Base-by-base conservation (phyloP, 371 early-diverging fungal genomes). In the Saksenaea oblongispora region DNA sequence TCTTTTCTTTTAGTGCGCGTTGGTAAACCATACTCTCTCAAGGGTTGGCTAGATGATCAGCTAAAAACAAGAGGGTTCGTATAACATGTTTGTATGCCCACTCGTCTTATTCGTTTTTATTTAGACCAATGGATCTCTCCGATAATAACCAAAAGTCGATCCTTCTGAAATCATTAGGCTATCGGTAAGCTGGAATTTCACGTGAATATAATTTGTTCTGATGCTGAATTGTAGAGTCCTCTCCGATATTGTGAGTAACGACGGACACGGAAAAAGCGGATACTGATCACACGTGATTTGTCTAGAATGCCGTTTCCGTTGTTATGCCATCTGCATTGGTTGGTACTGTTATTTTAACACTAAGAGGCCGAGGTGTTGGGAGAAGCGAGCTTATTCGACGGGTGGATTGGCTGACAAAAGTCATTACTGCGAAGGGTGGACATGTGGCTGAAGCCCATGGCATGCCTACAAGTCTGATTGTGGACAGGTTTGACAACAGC, bases 321-420 rank as follows among this genome's bases (percentile, higher is more conserved):
- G 88, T 93, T 8, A 95, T 93, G 94, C 94, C 95, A 0, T 92
- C 94, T 1, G 93, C 93, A 5, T 75, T 94, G 37, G 81, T 94
- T 3, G 93, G 93, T 10, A 93, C 95, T 0, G 86, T 92, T 7
- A 79, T 94, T 18, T 65, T 94, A 56, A 94, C 95, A 0, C 73
- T 95, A 26, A 85, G 95, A 70, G 95, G 95, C 18, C 79, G 94
- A 53, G 89, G 95, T 35, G 92, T 95, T 34, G 93, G 94, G 15
- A 83, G 90, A 39, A 86, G 86, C 62, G 95, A 95, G 67, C 44
- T 95, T 13, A 87, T 93, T 63, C 84, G 93, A 24, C 89, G 92
- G 41, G 91, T 95, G 9, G 85, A 89, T 34, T 92, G 93, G 93
- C 69, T 95, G n/a, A 83, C 79, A 27, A 67, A 77, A 3, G 82